Conservation (phyloP, 345 rosid genomes). For the Linum trigynum region DNA sequence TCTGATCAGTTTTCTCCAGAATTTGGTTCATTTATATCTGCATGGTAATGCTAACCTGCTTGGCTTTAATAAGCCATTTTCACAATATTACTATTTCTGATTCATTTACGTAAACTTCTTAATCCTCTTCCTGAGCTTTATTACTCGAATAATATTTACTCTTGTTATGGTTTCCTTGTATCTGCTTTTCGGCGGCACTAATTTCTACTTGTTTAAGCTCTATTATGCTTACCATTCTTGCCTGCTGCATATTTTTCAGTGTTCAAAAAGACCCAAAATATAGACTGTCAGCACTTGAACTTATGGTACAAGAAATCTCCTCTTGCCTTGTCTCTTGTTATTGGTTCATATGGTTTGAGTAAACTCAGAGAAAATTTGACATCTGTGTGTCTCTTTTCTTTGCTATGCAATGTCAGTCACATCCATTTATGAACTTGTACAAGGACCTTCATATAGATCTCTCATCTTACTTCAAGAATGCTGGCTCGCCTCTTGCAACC, state of each 20-base stretch:
- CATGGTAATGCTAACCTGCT: conserved; percentile 41
- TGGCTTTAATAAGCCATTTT: no score
- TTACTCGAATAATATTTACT: no score
- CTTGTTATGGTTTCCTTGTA: neutral
- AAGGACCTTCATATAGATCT: conserved; percentile 55
- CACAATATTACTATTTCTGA: no score
- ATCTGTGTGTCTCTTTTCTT: neutral
- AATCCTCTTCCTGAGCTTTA: no score
- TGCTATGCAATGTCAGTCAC: conserved; percentile 36
- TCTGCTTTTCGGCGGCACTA: neutral
- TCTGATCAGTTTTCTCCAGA: conserved; percentile 59
- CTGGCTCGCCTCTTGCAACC: conserved; percentile 88
- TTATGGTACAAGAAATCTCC: conserved; percentile 38
- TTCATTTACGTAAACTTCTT: no score
- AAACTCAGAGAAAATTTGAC: conserved; percentile 1
- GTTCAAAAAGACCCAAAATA: conserved; percentile 66
- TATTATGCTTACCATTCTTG: no score
- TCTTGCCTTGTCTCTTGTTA: conserved; percentile 5
- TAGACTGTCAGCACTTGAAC: conserved; percentile 58
- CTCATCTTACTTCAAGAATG: conserved; percentile 70
- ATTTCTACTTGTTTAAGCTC: neutral
- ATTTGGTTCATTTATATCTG: conserved; percentile 79
- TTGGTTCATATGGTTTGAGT: neutral
- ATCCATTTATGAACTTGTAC: conserved; percentile 66
- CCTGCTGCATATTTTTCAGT: conserved; percentile 32